Evolutionary conservation across 495 filamentous ascomycete genomes (phyloP).

Genomic region (Penicillium coprophilum): DNA sequence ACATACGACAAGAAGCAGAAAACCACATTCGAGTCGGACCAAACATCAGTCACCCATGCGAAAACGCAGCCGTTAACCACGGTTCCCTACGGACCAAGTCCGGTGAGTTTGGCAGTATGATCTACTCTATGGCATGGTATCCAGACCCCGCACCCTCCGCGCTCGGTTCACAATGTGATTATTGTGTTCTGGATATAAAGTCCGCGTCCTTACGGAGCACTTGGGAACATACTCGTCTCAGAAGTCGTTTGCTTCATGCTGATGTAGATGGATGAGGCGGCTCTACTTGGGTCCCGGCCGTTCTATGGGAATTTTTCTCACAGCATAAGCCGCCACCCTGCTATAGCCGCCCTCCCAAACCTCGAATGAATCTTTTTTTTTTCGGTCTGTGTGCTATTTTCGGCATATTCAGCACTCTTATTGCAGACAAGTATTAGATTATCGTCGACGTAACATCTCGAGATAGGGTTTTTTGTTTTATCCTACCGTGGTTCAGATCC

Average conservation of each 20-base stretch:
- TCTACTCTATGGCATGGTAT: neutral
- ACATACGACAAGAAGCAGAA: too few relatives aligned
- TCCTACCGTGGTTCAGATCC: slow-evolving; percentile 10
- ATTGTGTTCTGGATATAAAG: neutral
- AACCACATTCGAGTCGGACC: too few relatives aligned
- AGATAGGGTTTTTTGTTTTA: neutral
- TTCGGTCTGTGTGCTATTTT: neutral
- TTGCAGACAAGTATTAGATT: neutral
- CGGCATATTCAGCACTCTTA: neutral
- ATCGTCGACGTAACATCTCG: neutral
- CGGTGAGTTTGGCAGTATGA: neutral
- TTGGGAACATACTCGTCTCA: too few relatives aligned
- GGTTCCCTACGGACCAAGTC: neutral
- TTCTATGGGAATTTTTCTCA: neutral
- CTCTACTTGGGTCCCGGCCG: neutral
- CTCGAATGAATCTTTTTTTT: neutral
- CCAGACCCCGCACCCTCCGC: neutral
- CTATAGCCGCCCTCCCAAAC: neutral
- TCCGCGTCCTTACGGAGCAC: too few relatives aligned
- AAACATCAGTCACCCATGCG: too few relatives aligned
- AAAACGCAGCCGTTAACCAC: too few relatives aligned
- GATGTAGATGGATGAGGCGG: neutral
- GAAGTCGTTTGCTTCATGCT: too few relatives aligned
- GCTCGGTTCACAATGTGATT: neutral
- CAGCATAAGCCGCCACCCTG: neutral